Conservation (phyloP, 2,329 filamentous ascomycete species). For the Nemania abortiva region DNA sequence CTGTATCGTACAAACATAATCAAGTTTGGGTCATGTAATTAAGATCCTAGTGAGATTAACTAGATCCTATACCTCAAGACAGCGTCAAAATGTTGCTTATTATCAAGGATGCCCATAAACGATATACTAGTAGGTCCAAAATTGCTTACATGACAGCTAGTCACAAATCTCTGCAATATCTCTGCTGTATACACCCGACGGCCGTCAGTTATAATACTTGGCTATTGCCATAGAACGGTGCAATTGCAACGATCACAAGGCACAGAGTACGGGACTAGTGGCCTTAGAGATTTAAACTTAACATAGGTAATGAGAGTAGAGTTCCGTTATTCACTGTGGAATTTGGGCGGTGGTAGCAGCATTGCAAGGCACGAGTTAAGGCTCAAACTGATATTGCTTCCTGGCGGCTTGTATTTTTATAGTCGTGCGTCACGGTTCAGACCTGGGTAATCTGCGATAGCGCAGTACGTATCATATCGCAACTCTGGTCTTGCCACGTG, state of each 20-base stretch:
- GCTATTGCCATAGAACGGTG: neutral
- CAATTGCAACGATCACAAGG: neutral
- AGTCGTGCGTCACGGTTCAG: slow-evolving; percentile 31
- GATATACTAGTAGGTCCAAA: neutral
- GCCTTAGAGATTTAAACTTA: slow-evolving; percentile 1
- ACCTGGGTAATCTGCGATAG: slow-evolving; percentile 17
- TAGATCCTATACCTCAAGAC: neutral
- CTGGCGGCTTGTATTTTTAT: slow-evolving; percentile 41
- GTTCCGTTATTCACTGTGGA: slow-evolving; percentile 17
- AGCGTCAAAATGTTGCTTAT: neutral
- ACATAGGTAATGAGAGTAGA: neutral
- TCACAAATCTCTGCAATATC: neutral
- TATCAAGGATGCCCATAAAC: neutral
- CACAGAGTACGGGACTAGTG: neutral
- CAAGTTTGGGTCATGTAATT: neutral
- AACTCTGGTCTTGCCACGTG: slow-evolving; percentile 24
- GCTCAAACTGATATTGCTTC: slow-evolving; percentile 34
- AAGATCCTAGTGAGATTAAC: neutral
- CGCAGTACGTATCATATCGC: slow-evolving; percentile 8
- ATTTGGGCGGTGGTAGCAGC: slow-evolving; percentile 4
- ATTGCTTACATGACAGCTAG: neutral
- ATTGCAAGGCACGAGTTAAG: slow-evolving; percentile 6
- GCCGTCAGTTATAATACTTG: too few relatives aligned
- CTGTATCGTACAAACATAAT: neutral
- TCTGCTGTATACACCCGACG: neutral